Percentiles rank a stretch among this genome's conserved stretches.
Conservation (phyloP, 208 protist genomes). For the Leishmania gerbilli region DNA sequence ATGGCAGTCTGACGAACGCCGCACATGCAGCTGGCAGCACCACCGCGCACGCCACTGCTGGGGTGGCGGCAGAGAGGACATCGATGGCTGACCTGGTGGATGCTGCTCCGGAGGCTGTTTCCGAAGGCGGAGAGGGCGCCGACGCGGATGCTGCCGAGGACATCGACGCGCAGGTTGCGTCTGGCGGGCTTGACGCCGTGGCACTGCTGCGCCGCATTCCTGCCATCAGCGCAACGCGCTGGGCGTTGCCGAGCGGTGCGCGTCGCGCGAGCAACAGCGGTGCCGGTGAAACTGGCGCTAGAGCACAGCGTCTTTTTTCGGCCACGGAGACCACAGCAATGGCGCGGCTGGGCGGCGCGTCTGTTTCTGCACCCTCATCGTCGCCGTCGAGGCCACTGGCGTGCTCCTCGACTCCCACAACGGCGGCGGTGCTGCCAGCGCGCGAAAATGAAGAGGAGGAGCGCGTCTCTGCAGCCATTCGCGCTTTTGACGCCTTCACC, state of each 20-base stretch:
- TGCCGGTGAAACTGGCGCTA: not conserved
- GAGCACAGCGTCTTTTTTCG: not conserved
- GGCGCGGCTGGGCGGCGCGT: not conserved
- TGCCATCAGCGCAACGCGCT: slow-evolving; percentile 27
- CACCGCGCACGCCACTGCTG: not conserved
- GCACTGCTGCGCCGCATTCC: slow-evolving; percentile 45
- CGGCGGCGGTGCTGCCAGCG: not conserved
- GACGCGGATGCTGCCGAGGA: not conserved
- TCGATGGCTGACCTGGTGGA: not conserved
- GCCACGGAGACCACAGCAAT: not conserved
- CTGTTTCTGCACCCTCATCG: not conserved
- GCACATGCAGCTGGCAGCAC: not conserved
- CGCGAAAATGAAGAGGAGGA: slow-evolving; percentile 5
- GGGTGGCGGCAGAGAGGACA: not conserved
- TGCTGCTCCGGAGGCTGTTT: not conserved
- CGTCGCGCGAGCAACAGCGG: not conserved
- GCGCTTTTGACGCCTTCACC: slow-evolving; percentile 39
- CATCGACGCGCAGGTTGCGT: not conserved
- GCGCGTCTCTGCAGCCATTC: slow-evolving; percentile 33
- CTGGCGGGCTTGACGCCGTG: slow-evolving; percentile 37
- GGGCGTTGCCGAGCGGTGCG: slow-evolving; percentile 9
- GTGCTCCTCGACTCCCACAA: not conserved
- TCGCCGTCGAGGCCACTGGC: not conserved
- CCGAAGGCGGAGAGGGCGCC: not conserved
- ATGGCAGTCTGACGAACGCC: slow-evolving; percentile 2